phyloP scores from a whole-genome alignment of 495 filamentous ascomycete genomes.

The Lasiosphaeria hispida region DNA sequence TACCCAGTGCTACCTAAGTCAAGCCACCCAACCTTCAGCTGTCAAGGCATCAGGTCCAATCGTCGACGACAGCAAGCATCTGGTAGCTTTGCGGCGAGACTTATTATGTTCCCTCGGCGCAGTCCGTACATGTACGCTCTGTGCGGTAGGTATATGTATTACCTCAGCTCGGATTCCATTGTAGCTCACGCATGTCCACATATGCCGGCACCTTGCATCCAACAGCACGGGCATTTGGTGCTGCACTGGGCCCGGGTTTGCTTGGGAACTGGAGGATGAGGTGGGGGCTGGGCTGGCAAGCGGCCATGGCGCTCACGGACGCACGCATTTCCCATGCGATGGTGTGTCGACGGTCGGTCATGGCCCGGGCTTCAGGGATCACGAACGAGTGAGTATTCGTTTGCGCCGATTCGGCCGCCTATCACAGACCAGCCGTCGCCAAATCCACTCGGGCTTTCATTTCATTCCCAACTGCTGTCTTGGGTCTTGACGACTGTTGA shows the following conservation, averaged over 20 bases:
- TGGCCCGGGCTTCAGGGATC: background rate
- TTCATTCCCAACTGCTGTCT: too few species aligned
- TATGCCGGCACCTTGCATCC: too few species aligned
- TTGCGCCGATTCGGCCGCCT: background rate
- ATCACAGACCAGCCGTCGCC: background rate
- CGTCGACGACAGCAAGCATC: background rate
- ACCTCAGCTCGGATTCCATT: too few species aligned
- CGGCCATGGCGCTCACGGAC: background rate
- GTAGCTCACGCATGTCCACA: background rate
- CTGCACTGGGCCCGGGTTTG: too few species aligned
- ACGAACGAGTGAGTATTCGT: background rate
- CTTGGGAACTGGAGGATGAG: background rate
- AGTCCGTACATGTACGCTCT: too few species aligned
- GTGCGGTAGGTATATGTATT: too few species aligned
- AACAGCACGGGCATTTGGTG: too few species aligned
- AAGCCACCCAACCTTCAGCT: constrained; percentile 1
- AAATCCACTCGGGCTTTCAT: background rate
- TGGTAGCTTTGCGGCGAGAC: background rate
- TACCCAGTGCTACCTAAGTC: too few species aligned
- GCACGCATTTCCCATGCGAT: constrained; percentile 1
- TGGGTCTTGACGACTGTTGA: too few species aligned
- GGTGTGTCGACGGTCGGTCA: background rate
- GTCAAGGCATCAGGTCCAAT: background rate
- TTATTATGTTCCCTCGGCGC: background rate
- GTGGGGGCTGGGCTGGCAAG: background rate